Evolutionary conservation across 1,139 yeast genomes (phyloP).

Genomic region (Candida tropicalis): DNA sequence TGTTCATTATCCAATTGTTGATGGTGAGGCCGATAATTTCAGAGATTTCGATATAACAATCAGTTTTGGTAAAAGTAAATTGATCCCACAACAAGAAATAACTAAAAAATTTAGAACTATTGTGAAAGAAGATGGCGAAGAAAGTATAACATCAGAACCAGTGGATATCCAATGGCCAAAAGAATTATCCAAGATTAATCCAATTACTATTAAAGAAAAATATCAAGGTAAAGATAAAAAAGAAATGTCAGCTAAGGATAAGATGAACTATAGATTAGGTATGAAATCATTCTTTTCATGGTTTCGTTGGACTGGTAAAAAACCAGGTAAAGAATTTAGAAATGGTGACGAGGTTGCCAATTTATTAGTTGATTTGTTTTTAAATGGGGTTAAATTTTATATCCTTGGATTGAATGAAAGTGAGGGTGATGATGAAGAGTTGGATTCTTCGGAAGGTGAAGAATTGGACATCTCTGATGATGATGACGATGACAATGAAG

Average conservation of each 20-base stretch:
- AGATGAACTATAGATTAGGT: constrained; percentile 63
- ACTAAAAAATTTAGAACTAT: constrained; percentile 52
- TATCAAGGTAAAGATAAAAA: constrained; percentile 33
- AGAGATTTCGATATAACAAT: constrained; percentile 61
- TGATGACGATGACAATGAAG: constrained; percentile 31
- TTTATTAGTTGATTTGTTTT: constrained; percentile 63
- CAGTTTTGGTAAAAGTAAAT: constrained; percentile 40
- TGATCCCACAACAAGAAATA: constrained; percentile 53
- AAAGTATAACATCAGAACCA: constrained; percentile 50
- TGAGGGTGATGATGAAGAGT: constrained; percentile 51
- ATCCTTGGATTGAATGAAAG: constrained; percentile 66
- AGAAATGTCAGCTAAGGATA: constrained; percentile 50
- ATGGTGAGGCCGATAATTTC: constrained; percentile 33
- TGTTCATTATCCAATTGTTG: constrained; percentile 51
- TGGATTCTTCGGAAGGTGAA: constrained; percentile 56
- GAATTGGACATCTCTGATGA: constrained; percentile 57
- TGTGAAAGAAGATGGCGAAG: constrained; percentile 54
- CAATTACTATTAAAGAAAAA: constrained; percentile 43
- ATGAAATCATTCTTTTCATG: constrained; percentile 77
- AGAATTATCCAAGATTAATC: constrained; percentile 55
- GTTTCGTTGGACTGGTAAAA: constrained; percentile 74
- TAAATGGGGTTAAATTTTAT: constrained; percentile 72
- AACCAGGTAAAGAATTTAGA: constrained; percentile 74
- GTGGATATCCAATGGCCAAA: constrained; percentile 63
- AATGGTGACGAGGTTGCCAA: constrained; percentile 71